phyloP scores from a whole-genome alignment of 768 basidiomycete species.

The Leucogyrophana mollusca region DNA sequence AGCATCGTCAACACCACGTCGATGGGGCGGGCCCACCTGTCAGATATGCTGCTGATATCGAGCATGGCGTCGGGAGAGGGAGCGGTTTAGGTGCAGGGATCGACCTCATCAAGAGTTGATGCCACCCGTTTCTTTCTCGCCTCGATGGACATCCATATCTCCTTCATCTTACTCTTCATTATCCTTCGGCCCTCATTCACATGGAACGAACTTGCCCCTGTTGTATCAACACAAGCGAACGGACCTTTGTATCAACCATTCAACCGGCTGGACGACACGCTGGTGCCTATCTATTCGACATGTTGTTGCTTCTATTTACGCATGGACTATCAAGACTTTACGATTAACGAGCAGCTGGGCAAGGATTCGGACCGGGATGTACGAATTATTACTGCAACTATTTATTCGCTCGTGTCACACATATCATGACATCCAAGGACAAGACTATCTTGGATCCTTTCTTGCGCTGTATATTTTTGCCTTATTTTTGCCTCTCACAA shows the following conservation, averaged over 20 bases:
- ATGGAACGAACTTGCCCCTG: slow-evolving; percentile 21
- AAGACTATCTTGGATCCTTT: too few relatives aligned
- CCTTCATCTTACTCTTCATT: slow-evolving; percentile 12
- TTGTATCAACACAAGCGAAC: slow-evolving; percentile 29
- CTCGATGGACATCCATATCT: slow-evolving; percentile 10
- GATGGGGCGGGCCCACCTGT: slow-evolving; percentile 6
- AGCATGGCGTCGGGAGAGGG: slow-evolving; percentile 10
- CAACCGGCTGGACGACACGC: slow-evolving; percentile 19
- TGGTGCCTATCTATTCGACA: slow-evolving; percentile 26
- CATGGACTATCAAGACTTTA: slow-evolving; percentile 10
- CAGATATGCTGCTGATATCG: slow-evolving; percentile 24
- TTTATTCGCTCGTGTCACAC: too few relatives aligned
- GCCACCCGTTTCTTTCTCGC: background rate
- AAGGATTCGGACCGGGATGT: background rate
- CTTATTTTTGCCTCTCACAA: too few relatives aligned
- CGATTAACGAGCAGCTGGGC: slow-evolving; percentile 2
- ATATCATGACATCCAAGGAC: too few relatives aligned
- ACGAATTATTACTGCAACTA: background rate
- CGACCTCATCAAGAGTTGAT: slow-evolving; percentile 26
- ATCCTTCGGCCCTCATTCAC: slow-evolving; percentile 21
- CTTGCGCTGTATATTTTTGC: too few relatives aligned
- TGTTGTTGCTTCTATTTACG: slow-evolving; percentile 25
- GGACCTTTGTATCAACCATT: slow-evolving; percentile 33
- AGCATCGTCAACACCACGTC: slow-evolving; percentile 41
- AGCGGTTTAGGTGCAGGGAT: slow-evolving; percentile 27